Evolutionary conservation across 352 stramenopile species (phyloP).

Genomic region (Phytopythium sindhum): DNA sequence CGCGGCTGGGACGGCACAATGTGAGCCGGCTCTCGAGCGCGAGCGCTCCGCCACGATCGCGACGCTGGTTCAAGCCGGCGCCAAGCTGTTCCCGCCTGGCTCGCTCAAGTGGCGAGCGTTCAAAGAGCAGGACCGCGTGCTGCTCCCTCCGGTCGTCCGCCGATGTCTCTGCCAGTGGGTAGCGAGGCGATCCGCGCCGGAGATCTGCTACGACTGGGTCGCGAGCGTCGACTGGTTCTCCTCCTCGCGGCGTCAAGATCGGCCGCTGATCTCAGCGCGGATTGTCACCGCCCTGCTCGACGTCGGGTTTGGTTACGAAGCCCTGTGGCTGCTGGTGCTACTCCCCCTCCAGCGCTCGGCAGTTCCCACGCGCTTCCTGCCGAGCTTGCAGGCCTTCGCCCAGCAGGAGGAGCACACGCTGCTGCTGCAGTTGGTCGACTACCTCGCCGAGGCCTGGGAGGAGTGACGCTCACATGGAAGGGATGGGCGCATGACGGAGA

Average conservation of each 20-base stretch:
- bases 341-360: not conserved
- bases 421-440: not conserved
- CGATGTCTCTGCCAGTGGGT: not conserved
- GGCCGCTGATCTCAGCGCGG: not conserved
- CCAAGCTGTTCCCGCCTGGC: not conserved
- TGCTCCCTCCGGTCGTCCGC: not conserved
- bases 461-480: not conserved
- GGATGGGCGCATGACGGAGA: too few relatives aligned
- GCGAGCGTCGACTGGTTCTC: slow-evolving; percentile 3
- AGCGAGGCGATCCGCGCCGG: not conserved
- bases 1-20: slow-evolving; percentile 8
- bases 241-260: not conserved
- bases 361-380: not conserved
- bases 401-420: not conserved
- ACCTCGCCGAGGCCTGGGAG: not conserved
- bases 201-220: slow-evolving; percentile 4
- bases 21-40: not conserved
- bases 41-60: not conserved
- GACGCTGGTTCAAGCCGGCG: not conserved
- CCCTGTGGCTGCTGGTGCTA: slow-evolving; percentile 1
- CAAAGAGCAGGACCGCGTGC: not conserved
- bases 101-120: not conserved
- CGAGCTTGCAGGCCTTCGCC: not conserved
- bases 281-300: not conserved
- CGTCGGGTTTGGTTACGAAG: not conserved